Percentiles rank a stretch among this genome's conserved stretches.
Evolutionary conservation across 805 yeast genomes (phyloP).

Genomic region (Suhomyces vadensis): DNA sequence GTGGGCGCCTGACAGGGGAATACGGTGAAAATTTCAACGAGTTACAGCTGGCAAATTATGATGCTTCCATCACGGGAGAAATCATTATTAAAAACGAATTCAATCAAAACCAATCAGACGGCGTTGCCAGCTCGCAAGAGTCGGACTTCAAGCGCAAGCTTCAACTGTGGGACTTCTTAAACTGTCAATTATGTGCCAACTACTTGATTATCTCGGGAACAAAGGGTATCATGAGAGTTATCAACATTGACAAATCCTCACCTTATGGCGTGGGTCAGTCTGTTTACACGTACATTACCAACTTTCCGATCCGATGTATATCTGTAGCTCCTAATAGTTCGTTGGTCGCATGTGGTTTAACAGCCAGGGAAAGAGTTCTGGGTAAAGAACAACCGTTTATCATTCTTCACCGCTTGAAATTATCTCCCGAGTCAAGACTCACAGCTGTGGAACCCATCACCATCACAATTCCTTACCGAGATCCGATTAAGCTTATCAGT

Average conservation of each 20-base stretch:
- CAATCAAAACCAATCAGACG: constrained; percentile 16
- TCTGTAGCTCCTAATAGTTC: constrained; percentile 66
- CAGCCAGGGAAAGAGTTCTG: constrained; percentile 70
- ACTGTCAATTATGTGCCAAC: constrained; percentile 58
- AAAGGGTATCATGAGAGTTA: constrained; percentile 66
- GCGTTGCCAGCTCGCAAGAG: constrained; percentile 15
- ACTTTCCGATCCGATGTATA: constrained; percentile 77
- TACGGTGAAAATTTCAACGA: constrained; percentile 54
- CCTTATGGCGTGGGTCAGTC: constrained; percentile 53
- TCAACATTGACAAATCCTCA: constrained; percentile 44
- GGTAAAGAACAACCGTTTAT: constrained; percentile 77
- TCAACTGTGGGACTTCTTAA: constrained; percentile 58
- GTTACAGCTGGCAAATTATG: constrained; percentile 22
- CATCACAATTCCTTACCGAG: constrained; percentile 81
- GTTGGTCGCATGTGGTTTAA: constrained; percentile 75
- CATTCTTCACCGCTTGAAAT: constrained; percentile 49
- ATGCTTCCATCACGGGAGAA: constrained; percentile 8
- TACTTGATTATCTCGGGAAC: constrained; percentile 71
- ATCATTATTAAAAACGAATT: constrained; percentile 19
- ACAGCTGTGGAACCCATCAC: constrained; percentile 57
- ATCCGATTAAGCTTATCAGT: constrained; percentile 73
- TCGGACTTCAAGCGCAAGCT: constrained; percentile 35
- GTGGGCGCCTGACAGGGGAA: constrained; percentile 71
- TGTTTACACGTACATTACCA: constrained; percentile 66
- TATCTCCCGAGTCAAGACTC: background rate